A percentile compares a stretch with the other conserved stretches of the same genome.
Evolutionary conservation across 805 yeast genomes (phyloP).

Genomic region (Millerozyma miso): DNA sequence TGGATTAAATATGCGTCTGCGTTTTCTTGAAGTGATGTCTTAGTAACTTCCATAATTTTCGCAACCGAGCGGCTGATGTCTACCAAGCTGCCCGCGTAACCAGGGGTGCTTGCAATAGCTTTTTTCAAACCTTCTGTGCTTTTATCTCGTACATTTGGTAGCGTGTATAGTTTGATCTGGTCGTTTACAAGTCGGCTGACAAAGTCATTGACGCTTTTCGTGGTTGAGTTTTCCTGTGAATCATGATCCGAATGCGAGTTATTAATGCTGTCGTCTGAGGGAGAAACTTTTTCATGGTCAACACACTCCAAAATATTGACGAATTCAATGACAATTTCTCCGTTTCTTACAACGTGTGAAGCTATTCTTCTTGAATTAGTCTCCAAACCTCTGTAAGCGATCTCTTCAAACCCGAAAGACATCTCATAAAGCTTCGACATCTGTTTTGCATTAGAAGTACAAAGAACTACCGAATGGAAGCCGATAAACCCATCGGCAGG

Average conservation of each 20-base stretch:
- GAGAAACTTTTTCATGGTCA: conserved; percentile 11
- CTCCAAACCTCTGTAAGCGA: conserved; percentile 67
- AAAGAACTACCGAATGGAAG: conserved; percentile 68
- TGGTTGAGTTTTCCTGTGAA: neutral
- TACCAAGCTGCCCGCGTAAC: conserved; percentile 7
- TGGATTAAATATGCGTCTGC: conserved; percentile 15
- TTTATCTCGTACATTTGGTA: conserved; percentile 3
- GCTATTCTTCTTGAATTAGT: conserved; percentile 54
- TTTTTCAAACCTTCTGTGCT: conserved; percentile 6
- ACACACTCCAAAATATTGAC: conserved; percentile 34
- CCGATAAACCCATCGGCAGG: conserved; percentile 33
- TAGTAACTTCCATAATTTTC: conserved; percentile 14
- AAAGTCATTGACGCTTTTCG: conserved; percentile 10
- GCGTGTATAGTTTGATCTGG: conserved; percentile 6
- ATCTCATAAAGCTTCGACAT: conserved; percentile 52
- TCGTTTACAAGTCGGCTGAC: conserved; percentile 43
- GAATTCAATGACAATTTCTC: conserved; percentile 48
- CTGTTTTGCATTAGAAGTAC: conserved; percentile 68
- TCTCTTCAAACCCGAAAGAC: conserved; percentile 57
- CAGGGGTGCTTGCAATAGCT: conserved; percentile 10
- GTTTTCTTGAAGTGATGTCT: conserved; percentile 14
- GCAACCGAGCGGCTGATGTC: conserved; percentile 9
- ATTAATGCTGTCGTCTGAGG: conserved; percentile 10
- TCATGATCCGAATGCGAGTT: conserved; percentile 14
- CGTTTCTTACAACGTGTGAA: conserved; percentile 60